Conservation (phyloP, 768 basidiomycete genomes). For the Macrolepiota fuliginosa region DNA sequence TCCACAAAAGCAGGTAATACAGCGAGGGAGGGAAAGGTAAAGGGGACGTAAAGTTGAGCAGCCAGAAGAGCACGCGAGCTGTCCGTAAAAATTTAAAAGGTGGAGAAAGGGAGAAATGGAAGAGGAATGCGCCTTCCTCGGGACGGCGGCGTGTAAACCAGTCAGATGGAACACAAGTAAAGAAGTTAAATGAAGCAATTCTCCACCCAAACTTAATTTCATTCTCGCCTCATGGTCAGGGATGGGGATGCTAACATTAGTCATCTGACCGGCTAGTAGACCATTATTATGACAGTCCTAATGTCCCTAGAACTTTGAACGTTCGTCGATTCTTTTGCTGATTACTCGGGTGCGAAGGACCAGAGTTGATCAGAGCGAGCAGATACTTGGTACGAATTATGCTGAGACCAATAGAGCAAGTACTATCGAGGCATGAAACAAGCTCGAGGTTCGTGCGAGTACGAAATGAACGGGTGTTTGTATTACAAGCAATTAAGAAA, state of each 20-base stretch:
- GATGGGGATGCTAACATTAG: too few relatives aligned
- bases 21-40: neutral
- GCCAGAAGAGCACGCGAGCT: neutral
- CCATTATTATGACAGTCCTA: too few relatives aligned
- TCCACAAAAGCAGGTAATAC: neutral
- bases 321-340: neutral
- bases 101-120: neutral
- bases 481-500: conserved; percentile 7
- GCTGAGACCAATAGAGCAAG: neutral
- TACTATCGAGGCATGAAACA: neutral
- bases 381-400: neutral
- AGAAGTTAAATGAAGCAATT: too few relatives aligned
- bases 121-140: neutral
- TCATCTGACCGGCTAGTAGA: too few relatives aligned
- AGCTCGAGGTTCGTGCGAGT: neutral
- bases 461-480: neutral
- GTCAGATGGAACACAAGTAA: too few relatives aligned
- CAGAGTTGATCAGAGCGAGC: neutral
- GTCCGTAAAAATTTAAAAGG: neutral
- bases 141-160: neutral
- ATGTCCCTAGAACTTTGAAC: neutral
- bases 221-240: too few relatives aligned
- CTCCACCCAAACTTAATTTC: too few relatives aligned
- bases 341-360: neutral
- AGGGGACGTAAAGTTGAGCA: neutral